Evolutionary conservation across 116 monocot species (phyloP).

Genomic region (Dioscorea cayenensis): DNA sequence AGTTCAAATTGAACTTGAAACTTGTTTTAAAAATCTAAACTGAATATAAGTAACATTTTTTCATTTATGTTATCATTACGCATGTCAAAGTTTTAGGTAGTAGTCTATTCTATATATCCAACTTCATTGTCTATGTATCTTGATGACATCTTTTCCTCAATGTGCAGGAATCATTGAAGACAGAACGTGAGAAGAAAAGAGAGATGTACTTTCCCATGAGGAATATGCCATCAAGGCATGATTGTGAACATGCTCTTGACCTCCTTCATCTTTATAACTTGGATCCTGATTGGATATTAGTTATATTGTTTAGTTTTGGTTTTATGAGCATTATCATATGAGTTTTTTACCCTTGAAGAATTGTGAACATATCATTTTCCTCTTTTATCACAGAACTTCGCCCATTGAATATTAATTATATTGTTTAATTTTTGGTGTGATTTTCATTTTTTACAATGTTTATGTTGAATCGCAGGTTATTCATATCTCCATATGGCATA

Average conservation of each 20-base stretch:
- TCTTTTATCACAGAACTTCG: not conserved
- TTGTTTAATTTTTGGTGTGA: no score
- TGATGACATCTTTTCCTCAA: not conserved
- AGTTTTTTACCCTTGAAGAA: not conserved
- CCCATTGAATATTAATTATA: no score
- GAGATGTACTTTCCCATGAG: conserved; percentile 39
- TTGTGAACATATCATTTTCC: not conserved
- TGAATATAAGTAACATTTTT: no score
- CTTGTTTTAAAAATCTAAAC: no score
- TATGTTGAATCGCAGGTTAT: no score
- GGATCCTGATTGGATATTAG: not conserved
- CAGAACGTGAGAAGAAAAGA: conserved; percentile 25
- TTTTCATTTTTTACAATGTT: no score
- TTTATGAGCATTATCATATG: not conserved
- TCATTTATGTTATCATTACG: no score
- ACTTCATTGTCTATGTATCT: not conserved
- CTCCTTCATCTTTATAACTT: not conserved
- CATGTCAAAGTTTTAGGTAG: no score
- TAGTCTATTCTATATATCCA: no score
- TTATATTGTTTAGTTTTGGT: not conserved
- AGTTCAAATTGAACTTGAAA: no score
- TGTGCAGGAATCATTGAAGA: conserved; percentile 27
- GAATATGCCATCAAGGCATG: conserved; percentile 40
- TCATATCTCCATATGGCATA: no score
- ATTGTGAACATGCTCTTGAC: not conserved